These are phyloP conservation scores for Cystoderma amianthinum DNA, from an alignment of 768 basidiomycete genomes.

Conservation along the genomic window DNA sequence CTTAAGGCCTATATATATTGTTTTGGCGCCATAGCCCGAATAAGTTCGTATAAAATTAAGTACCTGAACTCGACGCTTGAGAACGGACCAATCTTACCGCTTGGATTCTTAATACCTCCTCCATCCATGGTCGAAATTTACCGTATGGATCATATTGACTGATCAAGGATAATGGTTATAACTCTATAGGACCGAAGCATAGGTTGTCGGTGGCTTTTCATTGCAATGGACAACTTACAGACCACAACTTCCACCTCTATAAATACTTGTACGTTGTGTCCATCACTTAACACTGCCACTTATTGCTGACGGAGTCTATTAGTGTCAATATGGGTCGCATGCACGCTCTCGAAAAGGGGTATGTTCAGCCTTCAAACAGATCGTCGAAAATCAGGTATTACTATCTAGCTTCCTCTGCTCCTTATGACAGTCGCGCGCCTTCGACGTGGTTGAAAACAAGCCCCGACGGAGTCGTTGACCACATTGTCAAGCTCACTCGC, in stretches of 20 bases:
- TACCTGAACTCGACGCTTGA: too few species aligned
- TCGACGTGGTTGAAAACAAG: constrained; percentile 97
- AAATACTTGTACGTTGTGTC: constrained; percentile 14
- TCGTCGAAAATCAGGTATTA: constrained; percentile 2
- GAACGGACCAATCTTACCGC: too few species aligned
- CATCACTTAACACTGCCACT: constrained; percentile 1
- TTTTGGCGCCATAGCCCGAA: too few species aligned
- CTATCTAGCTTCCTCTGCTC: constrained; percentile 82
- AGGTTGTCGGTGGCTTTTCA: constrained; percentile 4
- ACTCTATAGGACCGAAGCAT: constrained; percentile 54
- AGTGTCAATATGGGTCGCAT: constrained; percentile 89
- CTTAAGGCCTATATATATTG: too few species aligned
- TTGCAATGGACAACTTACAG: constrained; percentile 31
- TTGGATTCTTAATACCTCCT: too few species aligned
- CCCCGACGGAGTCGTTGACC: constrained; percentile 90
- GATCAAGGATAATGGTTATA: constrained; percentile 41
- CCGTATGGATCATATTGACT: too few species aligned
- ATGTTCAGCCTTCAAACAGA: too few species aligned
- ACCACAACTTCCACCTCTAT: constrained; percentile 33
- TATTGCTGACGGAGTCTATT: constrained; percentile 18
- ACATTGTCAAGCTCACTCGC: constrained; percentile 94
- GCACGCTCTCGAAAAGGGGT: constrained; percentile 99
- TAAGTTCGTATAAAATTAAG: too few species aligned
- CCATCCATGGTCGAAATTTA: too few species aligned
- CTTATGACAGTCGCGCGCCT: constrained; percentile 93